Evolutionary conservation across 176 grass and related monocot species (phyloP).

Genomic region (Paspalum notatum): DNA sequence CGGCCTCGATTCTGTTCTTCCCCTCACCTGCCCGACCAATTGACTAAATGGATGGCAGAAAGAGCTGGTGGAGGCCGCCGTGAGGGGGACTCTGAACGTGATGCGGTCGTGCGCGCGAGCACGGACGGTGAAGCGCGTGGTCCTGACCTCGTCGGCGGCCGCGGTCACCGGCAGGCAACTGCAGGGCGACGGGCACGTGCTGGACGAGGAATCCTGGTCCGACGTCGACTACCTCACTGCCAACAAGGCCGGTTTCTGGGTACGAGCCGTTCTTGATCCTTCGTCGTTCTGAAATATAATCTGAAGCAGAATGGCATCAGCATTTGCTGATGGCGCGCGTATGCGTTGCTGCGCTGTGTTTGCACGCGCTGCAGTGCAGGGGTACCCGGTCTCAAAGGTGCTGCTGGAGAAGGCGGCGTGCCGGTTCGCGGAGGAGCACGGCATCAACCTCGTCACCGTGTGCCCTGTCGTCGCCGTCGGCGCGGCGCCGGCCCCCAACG

Average conservation of each 20-base stretch:
- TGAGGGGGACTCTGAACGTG: constrained; percentile 58
- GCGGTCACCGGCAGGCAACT: constrained; percentile 35
- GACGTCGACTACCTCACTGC: constrained; percentile 54
- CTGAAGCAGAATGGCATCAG: too few species aligned
- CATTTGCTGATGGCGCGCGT: too few species aligned
- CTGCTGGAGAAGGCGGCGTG: constrained; percentile 44
- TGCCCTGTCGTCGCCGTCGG: constrained; percentile 38
- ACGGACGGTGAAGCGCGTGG: constrained; percentile 56
- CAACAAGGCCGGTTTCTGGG: constrained; percentile 37
- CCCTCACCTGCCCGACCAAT: too few species aligned
- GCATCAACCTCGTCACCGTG: constrained; percentile 46
- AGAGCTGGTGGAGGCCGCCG: constrained; percentile 50
- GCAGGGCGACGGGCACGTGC: constrained; percentile 43
- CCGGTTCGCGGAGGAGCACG: constrained; percentile 35
- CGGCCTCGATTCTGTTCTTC: too few species aligned
- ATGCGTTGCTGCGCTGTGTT: too few species aligned
- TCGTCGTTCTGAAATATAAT: too few species aligned
- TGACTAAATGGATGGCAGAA: constrained; percentile 39
- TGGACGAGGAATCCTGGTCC: constrained; percentile 69
- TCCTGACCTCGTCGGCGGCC: constrained; percentile 64
- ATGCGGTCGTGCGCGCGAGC: constrained; percentile 62
- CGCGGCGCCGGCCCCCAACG: background rate
- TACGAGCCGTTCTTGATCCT: background rate
- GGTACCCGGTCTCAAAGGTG: constrained; percentile 51
- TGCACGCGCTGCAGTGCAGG: constrained; percentile 5